Evolutionary conservation across 2,329 filamentous ascomycete species (phyloP).

Genomic region (Penicillium sp.): DNA sequence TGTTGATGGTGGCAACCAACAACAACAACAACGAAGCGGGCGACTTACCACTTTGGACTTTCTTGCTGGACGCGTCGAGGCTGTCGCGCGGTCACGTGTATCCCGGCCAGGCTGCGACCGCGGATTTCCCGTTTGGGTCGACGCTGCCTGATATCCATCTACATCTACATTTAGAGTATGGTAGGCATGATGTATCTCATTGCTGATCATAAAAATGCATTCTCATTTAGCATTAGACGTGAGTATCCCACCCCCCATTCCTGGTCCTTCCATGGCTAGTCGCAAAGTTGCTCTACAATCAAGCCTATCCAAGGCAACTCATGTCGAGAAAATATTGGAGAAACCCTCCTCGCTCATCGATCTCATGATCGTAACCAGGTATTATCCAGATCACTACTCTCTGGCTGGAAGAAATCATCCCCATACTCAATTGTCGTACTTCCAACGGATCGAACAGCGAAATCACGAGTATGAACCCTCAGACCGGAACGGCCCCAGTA

Average conservation of each 20-base stretch:
- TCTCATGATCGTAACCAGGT: no score
- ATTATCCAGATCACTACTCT: background rate
- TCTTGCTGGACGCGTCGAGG: conserved; percentile 35
- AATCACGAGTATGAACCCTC: background rate
- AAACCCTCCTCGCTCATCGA: no score
- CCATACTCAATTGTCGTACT: no score
- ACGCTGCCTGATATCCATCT: no score
- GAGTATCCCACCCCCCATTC: background rate
- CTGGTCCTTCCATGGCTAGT: no score
- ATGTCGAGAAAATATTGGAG: background rate
- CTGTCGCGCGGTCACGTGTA: conserved; percentile 44
- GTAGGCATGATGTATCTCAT: no score
- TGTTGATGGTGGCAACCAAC: no score
- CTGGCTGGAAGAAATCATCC: background rate
- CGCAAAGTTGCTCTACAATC: background rate
- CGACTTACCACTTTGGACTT: conserved; percentile 18
- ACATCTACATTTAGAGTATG: no score
- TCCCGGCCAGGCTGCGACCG: conserved; percentile 13
- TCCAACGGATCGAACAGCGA: background rate
- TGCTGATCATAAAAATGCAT: background rate
- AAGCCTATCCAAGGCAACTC: background rate
- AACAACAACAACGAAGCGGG: no score
- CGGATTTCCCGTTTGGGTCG: conserved; percentile 1
- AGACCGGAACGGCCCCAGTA: conserved; percentile 21
- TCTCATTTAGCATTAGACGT: background rate